Conservation (phyloP, 2,329 filamentous ascomycete genomes). For the Aspergillus glaucus region DNA sequence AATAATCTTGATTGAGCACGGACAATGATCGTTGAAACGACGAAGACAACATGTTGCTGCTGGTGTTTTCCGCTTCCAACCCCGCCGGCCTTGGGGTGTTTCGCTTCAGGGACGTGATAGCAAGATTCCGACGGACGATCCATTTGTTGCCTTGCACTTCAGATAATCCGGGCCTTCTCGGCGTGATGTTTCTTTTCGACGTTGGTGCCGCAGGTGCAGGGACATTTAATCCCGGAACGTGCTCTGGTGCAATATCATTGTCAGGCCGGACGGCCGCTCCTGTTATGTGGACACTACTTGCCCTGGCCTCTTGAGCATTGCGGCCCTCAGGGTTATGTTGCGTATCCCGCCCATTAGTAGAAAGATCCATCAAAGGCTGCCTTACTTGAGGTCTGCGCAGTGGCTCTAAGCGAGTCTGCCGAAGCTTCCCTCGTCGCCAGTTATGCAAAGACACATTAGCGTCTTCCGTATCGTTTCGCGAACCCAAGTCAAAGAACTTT, state of each 20-base stretch:
- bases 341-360: slow-evolving; percentile 11
- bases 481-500: slow-evolving; percentile 50
- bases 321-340: slow-evolving; percentile 3
- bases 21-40: slow-evolving; percentile 29
- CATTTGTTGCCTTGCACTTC: slow-evolving; percentile 24
- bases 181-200: not conserved
- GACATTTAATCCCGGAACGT: not conserved
- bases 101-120: slow-evolving; percentile 31
- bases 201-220: not conserved
- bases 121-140: slow-evolving; percentile 28
- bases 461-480: slow-evolving; percentile 49
- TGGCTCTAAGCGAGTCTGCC: slow-evolving; percentile 17
- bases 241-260: slow-evolving; percentile 2
- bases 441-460: slow-evolving; percentile 44
- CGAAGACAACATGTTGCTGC: slow-evolving; percentile 9
- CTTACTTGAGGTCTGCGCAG: slow-evolving; percentile 14
- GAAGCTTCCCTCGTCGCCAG: slow-evolving; percentile 46
- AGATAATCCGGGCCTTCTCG: slow-evolving; percentile 4
- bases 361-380: slow-evolving; percentile 16
- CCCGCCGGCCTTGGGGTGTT: slow-evolving; percentile 30
- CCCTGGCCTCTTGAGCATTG: slow-evolving; percentile 3
- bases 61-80: slow-evolving; percentile 20
- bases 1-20: slow-evolving; percentile 25
- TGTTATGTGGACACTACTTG: not conserved
- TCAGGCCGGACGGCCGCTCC: not conserved